Evolutionary conservation across 1,139 yeast species (phyloP), one percentile per base, ranked within the genome.

Genomic region (Candida sojae): DNA sequence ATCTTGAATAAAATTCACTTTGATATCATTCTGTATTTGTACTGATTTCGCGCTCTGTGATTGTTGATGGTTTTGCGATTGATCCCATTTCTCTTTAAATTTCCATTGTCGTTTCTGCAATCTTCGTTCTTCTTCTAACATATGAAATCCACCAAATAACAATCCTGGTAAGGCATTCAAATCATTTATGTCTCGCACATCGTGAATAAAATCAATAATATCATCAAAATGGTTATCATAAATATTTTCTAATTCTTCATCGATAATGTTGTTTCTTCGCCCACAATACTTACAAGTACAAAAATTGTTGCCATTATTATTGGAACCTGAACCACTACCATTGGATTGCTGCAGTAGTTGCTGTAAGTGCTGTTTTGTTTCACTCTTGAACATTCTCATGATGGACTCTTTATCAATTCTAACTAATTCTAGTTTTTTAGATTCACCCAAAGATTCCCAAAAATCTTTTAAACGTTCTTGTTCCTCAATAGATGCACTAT

Each of bases 231-330:
- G 80, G 47, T 83, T 81, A 57, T 87, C 78, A 49, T 72, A 74
- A 17, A 71, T 66, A 50, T 59, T 67, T 52, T 72, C 92, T 60
- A 92, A 77, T 60, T 89, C 96, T 54, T 84, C 85, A 59, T 88
- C 95, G 56, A 90, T 81, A 30, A 91, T 82, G 51, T 76, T 71
- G 55, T 85, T 82, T 56, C 88, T 83, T 46, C 90, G 79, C 1
- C 95, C 96, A 67, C 98, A 92, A 30, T 84, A 84, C 5, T 84
- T 72, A 63, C 98, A 92, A 48, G 83, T 78, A 63, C 97, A 91
- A 12, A 46, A 49, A 37, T 49, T 49, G 21, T 40, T n/a, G 12
- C 31, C 31, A 36, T 43, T 49, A 21, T 29, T 26, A 35, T 34
- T 34, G 13, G 33, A 17, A 7, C 29, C 31, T 39, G 42, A 43